Conservation (phyloP, 2,329 filamentous ascomycete genomes). For the Xylariaceae sp. region DNA sequence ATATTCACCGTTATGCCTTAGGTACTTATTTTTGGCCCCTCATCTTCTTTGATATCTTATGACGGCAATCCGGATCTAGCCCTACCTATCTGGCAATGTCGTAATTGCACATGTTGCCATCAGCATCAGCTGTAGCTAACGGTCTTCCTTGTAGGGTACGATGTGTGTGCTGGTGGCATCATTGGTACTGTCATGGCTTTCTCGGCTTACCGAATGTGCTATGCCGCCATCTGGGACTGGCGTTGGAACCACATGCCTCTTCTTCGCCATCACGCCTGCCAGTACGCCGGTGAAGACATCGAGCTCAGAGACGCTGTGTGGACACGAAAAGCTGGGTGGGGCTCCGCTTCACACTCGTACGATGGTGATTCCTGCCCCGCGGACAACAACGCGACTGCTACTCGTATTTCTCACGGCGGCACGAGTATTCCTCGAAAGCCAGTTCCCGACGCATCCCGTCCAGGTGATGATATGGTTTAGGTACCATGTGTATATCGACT, state of each 20-base stretch:
- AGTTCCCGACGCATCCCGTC: slow-evolving; percentile 18
- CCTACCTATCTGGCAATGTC: background rate
- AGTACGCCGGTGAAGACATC: slow-evolving; percentile 39
- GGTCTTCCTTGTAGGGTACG: slow-evolving; percentile 43
- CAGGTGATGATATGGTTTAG: slow-evolving; percentile 29
- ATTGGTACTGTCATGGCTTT: slow-evolving; percentile 64
- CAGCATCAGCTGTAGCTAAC: background rate
- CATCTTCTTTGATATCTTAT: background rate
- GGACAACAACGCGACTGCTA: slow-evolving; percentile 8
- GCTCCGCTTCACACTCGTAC: slow-evolving; percentile 36
- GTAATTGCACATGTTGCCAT: background rate
- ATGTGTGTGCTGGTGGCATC: slow-evolving; percentile 59
- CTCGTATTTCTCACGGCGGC: slow-evolving; percentile 5
- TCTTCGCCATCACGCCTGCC: slow-evolving; percentile 51
- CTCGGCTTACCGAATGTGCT: slow-evolving; percentile 61
- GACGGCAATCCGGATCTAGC: background rate
- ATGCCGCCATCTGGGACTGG: slow-evolving; percentile 64
- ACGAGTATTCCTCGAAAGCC: slow-evolving; percentile 22
- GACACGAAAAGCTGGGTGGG: slow-evolving; percentile 58
- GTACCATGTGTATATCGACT: background rate
- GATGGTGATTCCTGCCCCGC: slow-evolving; percentile 24
- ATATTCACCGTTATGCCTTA: background rate
- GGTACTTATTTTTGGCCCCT: background rate
- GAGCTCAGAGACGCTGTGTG: slow-evolving; percentile 52
- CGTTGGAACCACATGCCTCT: slow-evolving; percentile 61